phyloP scores from a whole-genome alignment of 176 grass and related monocot species.

The Urochloa ruziziensis region DNA sequence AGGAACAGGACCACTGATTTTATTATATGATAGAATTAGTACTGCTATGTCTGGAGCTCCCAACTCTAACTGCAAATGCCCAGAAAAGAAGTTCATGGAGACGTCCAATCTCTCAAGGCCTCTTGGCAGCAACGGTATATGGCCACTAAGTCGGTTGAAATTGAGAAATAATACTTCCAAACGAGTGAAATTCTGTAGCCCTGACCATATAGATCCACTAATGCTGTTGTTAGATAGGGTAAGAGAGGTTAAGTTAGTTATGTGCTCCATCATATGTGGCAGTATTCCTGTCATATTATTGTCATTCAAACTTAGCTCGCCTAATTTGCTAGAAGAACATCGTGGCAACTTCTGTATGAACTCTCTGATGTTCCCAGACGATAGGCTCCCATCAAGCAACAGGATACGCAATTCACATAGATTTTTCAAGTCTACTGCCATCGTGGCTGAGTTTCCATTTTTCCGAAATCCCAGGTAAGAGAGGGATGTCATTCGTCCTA shows the following conservation, averaged over 20 bases:
- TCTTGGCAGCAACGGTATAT: no score
- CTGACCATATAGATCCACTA: neutral
- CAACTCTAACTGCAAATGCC: no score
- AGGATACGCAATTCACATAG: constrained; percentile 18
- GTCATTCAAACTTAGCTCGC: neutral
- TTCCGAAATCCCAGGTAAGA: neutral
- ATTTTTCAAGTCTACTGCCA: neutral
- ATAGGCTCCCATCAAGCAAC: neutral
- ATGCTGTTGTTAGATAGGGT: neutral
- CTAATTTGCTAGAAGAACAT: neutral
- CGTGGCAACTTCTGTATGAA: neutral
- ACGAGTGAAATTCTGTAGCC: no score
- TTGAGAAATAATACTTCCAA: no score
- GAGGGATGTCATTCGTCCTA: neutral
- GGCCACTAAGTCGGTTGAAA: neutral
- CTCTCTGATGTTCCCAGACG: neutral
- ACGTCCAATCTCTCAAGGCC: no score
- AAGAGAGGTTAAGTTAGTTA: neutral
- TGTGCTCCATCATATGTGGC: neutral
- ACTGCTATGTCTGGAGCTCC: no score
- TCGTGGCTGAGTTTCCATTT: neutral
- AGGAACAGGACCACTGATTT: no score
- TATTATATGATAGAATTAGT: no score
- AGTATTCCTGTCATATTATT: constrained; percentile 17
- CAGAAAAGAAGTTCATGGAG: no score